Evolutionary conservation across 371 early-diverging fungal genomes (phyloP), one percentile per base, ranked within the genome.

Genomic region (Mucor saturninus): DNA sequence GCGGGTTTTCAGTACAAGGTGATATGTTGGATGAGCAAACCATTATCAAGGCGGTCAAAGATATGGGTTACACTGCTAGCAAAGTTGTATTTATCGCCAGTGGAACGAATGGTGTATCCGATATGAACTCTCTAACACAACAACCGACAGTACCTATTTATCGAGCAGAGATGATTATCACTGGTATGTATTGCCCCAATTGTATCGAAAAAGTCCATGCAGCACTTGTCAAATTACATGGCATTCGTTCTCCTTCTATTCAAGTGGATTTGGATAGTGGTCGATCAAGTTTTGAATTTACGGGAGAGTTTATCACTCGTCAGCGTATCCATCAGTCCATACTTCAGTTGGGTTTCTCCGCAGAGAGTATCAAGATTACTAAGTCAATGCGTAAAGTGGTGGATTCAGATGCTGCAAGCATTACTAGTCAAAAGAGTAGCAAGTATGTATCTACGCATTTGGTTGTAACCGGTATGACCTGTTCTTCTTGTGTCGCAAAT

Each of bases 381-480:
- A 81, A 81, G 21, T 15, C 62, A 0, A n/a, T n/a, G 48, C 57
- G 7, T 48, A 21, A 43, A 30, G 13, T 35, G 0, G 14, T 21
- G 1, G 45, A 58, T 51, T 32, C 38, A 7, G 30, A 60, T n/a
- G 62, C 65, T 28, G 13, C 63, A 7, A 59, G 53, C 29, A 67
- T 61, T 2, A 54, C 51, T 11, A 53, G 60, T 13, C 48, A 61
- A 31, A 56, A 67, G 29, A 59, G 32, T 7, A 54, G 55, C 11
- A 42, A 64, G 2, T 26, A 54, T 9, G 13, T 76, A 5, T 62
- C 72, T 1, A 77, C 80, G 1, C 72, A 82, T 4, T 68, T 87
- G 6, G 76, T 76, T 1, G 83, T 90, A 7, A 80, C 83, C 0
- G 94, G 95, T 38, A 94, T 94, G 93, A 94, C 94, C 0, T 93